Conservation (phyloP, 2,329 filamentous ascomycete genomes). For the Xylariaceae sp. region DNA sequence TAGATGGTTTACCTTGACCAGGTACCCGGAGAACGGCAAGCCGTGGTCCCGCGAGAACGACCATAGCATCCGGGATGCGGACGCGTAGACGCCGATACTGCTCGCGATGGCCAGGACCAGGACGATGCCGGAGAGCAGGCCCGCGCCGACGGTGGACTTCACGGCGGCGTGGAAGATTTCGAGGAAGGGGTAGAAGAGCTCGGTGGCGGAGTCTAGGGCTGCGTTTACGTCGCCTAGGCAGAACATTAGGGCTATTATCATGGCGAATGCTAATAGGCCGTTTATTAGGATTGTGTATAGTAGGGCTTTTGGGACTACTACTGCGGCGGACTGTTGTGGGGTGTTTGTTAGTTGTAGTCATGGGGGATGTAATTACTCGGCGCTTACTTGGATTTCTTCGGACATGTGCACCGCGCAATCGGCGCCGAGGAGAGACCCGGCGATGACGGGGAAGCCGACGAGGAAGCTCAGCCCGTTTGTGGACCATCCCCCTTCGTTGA, state of each 20-base stretch:
- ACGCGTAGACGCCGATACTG: slow-evolving; percentile 24
- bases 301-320: slow-evolving; percentile 22
- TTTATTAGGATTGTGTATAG: slow-evolving; percentile 27
- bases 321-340: slow-evolving; percentile 7
- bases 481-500: slow-evolving; percentile 44
- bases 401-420: slow-evolving; percentile 27
- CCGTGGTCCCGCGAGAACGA: slow-evolving; percentile 28
- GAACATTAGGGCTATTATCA: slow-evolving; percentile 24
- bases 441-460: slow-evolving; percentile 18
- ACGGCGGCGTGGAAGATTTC: slow-evolving; percentile 24
- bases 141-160: slow-evolving; percentile 23
- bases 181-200: slow-evolving; percentile 30
- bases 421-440: slow-evolving; percentile 17
- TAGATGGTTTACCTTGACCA: slow-evolving; percentile 19
- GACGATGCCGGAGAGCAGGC: slow-evolving; percentile 30
- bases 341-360: neutral
- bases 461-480: slow-evolving; percentile 41
- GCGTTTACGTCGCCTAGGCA: slow-evolving; percentile 23
- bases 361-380: neutral
- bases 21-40: slow-evolving; percentile 22
- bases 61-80: slow-evolving; percentile 29
- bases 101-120: slow-evolving; percentile 20
- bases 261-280: slow-evolving; percentile 24
- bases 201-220: slow-evolving; percentile 16
- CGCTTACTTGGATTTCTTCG: slow-evolving; percentile 22